Percentiles rank a stretch among this genome's conserved stretches.
These are phyloP conservation scores for Mrakiaceae sp. DNA, from an alignment of 1,284 basidiomycete species.

Conservation along the genomic window DNA sequence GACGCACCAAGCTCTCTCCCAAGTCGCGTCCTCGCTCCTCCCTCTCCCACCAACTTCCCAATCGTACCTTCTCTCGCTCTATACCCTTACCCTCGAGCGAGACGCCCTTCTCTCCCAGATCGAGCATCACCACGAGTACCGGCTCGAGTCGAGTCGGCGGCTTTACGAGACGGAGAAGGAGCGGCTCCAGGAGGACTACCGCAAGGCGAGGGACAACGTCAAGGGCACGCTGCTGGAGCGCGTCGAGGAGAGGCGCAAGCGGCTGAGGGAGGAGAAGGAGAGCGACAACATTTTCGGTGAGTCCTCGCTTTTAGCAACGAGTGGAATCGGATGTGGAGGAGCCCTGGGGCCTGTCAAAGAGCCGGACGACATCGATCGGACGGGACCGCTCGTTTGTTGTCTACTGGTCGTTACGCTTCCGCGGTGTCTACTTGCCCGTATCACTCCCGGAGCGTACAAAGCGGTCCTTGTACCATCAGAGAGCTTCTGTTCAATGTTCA, in stretches of 20 bases:
- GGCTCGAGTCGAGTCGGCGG: constrained; percentile 24
- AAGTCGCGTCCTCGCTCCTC: constrained; percentile 24
- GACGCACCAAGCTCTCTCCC: constrained; percentile 32
- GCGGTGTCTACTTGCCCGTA: not conserved
- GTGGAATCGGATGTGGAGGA: no score
- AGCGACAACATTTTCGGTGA: constrained; percentile 39
- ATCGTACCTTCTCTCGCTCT: constrained; percentile 37
- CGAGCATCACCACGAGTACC: constrained; percentile 38
- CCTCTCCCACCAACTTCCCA: constrained; percentile 36
- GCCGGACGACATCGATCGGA: not conserved
- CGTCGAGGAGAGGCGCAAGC: constrained; percentile 39
- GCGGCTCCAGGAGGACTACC: constrained; percentile 39
- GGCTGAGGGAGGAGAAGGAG: constrained; percentile 42
- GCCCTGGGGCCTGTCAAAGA: no score
- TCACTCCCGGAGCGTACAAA: not conserved
- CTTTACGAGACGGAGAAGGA: constrained; percentile 40
- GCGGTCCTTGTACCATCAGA: no score
- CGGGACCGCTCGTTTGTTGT: not conserved
- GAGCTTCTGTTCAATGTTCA: no score
- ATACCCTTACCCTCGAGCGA: constrained; percentile 38
- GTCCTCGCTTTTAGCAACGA: constrained; percentile 17
- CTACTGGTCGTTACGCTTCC: not conserved
- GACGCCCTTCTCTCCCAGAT: constrained; percentile 37
- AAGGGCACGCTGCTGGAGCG: constrained; percentile 37
- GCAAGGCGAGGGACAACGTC: constrained; percentile 35